Base-by-base conservation (phyloP, 306 rosid species). In the Crotalaria pallida region DNA sequence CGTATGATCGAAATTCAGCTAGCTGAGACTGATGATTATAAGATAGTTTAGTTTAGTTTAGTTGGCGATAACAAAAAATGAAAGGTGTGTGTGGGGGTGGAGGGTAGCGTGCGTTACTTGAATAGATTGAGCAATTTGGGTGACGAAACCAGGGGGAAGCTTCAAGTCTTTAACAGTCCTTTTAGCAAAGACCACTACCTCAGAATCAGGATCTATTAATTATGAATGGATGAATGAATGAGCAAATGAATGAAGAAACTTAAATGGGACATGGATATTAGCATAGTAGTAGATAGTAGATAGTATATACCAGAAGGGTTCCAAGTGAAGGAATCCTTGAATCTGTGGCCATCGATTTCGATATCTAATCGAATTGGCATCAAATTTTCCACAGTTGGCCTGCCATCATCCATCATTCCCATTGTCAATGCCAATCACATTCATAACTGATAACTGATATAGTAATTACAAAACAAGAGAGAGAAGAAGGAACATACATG, bases 281-380 rank as follows among this genome's bases (percentile, higher is more conserved):
- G 8, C 22, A 53, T 5, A 22, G 11, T 10, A 1, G 2, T 16
- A 53, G 29, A 51, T n/a, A 22, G 0, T n/a, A 26, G n/a, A 16
- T 2, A 27, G 31, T 31, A 7, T 2, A 34, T 38, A 92, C 98
- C 96, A 68, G 94, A 79, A 75, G 96, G 94, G 86, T 93, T 90
- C 98, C 96, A 90, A 45, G 98, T 90, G 83, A 94, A 87, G n/a
- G 92, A 76, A 69, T 94, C 96, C 74, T 87, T 91, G 81, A 74
- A 89, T 68, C 82, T 87, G 65, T 88, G 96, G 5, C 86, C 90
- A 33, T 90, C 96, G 33, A 88, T 78, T 76, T 88, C 92, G 7
- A 88, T 85, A 58, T 92, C 95, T 65, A 92, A 55, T 16, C 96
- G 89, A 62, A 92, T 88, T 4, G 98, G 95, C 1, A 89, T 80